Conservation (phyloP, 2,329 filamentous ascomycete species). For the Stemphylium vesicarium region DNA sequence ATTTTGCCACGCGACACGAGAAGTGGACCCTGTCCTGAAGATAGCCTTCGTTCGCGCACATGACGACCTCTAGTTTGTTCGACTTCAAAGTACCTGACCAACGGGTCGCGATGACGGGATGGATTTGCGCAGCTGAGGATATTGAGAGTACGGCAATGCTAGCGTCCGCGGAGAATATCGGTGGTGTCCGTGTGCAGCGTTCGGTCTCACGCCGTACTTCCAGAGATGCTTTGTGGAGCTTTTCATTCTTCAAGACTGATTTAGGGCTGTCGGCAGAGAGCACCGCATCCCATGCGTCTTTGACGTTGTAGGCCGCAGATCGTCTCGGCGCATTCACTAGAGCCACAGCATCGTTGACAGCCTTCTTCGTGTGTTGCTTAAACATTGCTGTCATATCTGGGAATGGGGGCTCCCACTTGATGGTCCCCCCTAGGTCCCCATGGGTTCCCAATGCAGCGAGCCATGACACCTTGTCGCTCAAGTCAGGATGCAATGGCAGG, state of each 20-base stretch:
- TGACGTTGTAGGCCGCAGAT: slow-evolving; percentile 66
- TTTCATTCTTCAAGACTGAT: slow-evolving; percentile 57
- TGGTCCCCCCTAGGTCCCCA: slow-evolving; percentile 67
- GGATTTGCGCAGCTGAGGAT: slow-evolving; percentile 65
- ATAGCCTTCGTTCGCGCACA: slow-evolving; percentile 72
- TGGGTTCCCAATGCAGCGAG: slow-evolving; percentile 70
- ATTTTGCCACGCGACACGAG: slow-evolving; percentile 67
- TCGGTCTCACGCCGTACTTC: slow-evolving; percentile 69
- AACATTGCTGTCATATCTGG: slow-evolving; percentile 68
- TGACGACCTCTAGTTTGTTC: slow-evolving; percentile 65
- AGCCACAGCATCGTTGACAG: slow-evolving; percentile 67
- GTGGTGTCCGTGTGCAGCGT: slow-evolving; percentile 65
- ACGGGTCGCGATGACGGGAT: slow-evolving; percentile 70
- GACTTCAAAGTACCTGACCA: slow-evolving; percentile 69
- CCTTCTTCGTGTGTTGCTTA: slow-evolving; percentile 66
- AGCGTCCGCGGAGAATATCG: slow-evolving; percentile 68
- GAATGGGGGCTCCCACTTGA: slow-evolving; percentile 72
- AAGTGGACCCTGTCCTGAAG: slow-evolving; percentile 69
- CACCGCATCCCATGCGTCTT: slow-evolving; percentile 66
- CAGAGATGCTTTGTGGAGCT: slow-evolving; percentile 60
- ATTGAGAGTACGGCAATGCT: slow-evolving; percentile 69
- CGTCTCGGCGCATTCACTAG: slow-evolving; percentile 70
- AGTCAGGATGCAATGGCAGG: slow-evolving; percentile 59
- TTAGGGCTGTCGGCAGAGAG: slow-evolving; percentile 58
- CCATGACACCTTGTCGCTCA: slow-evolving; percentile 62